Percentiles rank a stretch among this genome's conserved stretches.
These are phyloP conservation scores for Limonomyces culmigenus DNA, from an alignment of 1,284 basidiomycete species.

Conservation along the genomic window DNA sequence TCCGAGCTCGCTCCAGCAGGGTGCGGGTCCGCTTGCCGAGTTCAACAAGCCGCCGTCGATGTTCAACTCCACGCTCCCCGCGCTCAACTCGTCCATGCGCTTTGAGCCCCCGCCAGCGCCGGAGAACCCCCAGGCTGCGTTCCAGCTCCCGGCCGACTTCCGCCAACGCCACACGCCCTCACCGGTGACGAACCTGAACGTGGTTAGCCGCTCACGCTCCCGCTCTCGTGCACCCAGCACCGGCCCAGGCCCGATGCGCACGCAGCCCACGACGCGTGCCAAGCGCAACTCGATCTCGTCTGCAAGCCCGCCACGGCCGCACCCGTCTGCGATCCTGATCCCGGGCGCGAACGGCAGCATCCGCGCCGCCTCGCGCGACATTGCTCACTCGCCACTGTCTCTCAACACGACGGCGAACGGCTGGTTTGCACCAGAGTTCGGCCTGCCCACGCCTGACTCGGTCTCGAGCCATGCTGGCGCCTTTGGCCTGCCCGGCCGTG, in stretches of 20 bases:
- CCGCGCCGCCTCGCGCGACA: constrained; percentile 1
- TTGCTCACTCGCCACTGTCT: too few species aligned
- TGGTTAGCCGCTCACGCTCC: constrained; percentile 22
- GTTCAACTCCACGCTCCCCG: constrained; percentile 43
- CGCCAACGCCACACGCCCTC: constrained; percentile 16
- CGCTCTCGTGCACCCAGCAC: constrained; percentile 26
- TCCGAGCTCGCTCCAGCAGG: neutral
- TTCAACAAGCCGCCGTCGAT: constrained; percentile 17
- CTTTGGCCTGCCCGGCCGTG: constrained; percentile 5
- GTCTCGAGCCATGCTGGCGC: constrained; percentile 8
- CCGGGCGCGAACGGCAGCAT: constrained; percentile 18
- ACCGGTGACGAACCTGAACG: constrained; percentile 11
- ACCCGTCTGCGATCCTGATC: constrained; percentile 35
- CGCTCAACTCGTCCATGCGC: constrained; percentile 41
- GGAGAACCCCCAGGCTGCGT: constrained; percentile 9
- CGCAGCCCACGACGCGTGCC: constrained; percentile 21
- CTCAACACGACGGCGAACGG: neutral
- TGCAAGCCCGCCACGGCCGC: constrained; percentile 23
- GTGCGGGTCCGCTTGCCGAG: constrained; percentile 5
- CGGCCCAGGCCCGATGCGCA: constrained; percentile 30
- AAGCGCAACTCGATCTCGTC: constrained; percentile 30
- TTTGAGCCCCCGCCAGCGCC: constrained; percentile 24
- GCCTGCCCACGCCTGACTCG: constrained; percentile 23
- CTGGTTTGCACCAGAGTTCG: constrained; percentile 12
- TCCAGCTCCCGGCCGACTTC: constrained; percentile 10